Percentiles rank a stretch among this genome's conserved stretches.
phyloP scores from a whole-genome alignment of 331 rosid genomes.

The Stylosanthes scabra region DNA sequence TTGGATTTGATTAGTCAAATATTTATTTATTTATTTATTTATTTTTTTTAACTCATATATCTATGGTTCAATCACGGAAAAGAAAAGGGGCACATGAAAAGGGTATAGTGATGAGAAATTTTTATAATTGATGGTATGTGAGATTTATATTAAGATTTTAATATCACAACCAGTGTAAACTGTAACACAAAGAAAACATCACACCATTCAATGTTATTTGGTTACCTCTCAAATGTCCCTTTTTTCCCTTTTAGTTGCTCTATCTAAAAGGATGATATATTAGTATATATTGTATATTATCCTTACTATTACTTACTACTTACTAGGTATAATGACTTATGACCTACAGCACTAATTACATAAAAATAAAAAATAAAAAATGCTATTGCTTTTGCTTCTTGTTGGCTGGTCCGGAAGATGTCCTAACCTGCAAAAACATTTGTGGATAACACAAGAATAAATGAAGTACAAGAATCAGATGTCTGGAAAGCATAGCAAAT shows the following conservation, averaged over 20 bases:
- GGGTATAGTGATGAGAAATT: too few relatives aligned
- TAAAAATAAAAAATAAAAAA: too few relatives aligned
- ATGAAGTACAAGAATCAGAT: neutral
- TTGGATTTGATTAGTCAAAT: too few relatives aligned
- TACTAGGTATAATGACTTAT: constrained; percentile 11
- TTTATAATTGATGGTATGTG: too few relatives aligned
- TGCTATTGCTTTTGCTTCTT: constrained; percentile 65
- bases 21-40: too few relatives aligned
- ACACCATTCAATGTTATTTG: too few relatives aligned
- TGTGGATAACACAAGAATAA: constrained; percentile 30
- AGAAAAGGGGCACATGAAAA: too few relatives aligned
- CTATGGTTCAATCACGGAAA: too few relatives aligned
- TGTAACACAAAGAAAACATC: too few relatives aligned
- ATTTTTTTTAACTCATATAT: too few relatives aligned
- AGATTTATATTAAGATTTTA: too few relatives aligned
- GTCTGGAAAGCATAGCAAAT: constrained; percentile 5
- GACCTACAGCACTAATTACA: constrained; percentile 8
- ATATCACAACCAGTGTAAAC: too few relatives aligned
- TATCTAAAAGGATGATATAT: constrained; percentile 19
- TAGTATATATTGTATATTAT: neutral
- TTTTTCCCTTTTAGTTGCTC: neutral
- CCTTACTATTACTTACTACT: neutral
- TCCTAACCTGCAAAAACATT: constrained; percentile 60
- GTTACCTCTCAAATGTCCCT: neutral
- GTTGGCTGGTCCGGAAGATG: constrained; percentile 51